These are phyloP conservation scores for Piloderma croceum DNA, from an alignment of 768 basidiomycete genomes.

Conservation along the genomic window DNA sequence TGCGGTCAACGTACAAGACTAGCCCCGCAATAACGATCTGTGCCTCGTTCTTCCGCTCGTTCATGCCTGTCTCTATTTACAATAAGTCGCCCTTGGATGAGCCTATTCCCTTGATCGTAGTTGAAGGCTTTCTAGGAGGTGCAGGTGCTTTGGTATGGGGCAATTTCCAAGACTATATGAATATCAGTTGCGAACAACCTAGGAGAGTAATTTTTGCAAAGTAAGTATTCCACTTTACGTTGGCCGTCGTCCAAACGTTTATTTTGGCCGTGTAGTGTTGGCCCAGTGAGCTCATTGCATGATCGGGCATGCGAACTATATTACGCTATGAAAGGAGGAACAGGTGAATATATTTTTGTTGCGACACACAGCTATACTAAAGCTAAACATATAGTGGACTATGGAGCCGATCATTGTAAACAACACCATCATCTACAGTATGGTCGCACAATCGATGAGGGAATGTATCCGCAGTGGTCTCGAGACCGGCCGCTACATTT, in stretches of 20 bases:
- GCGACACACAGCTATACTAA: not conserved
- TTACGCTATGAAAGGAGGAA: constrained; percentile 41
- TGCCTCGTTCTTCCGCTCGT: too few species aligned
- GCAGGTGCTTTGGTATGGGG: constrained; percentile 37
- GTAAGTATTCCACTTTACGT: constrained; percentile 13
- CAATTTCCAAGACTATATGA: constrained; percentile 29
- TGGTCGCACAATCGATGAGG: constrained; percentile 34
- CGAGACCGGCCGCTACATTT: constrained; percentile 40
- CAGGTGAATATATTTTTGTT: constrained; percentile 21
- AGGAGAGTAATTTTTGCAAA: constrained; percentile 26
- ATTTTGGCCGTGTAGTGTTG: constrained; percentile 28
- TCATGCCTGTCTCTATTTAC: too few species aligned
- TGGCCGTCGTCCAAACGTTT: not conserved
- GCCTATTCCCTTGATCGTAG: constrained; percentile 37
- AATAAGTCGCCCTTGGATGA: too few species aligned
- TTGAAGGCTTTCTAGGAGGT: constrained; percentile 42
- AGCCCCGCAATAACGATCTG: too few species aligned
- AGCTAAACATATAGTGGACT: constrained; percentile 33
- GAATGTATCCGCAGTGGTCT: constrained; percentile 45
- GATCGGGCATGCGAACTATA: constrained; percentile 50
- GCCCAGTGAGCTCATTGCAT: constrained; percentile 47
- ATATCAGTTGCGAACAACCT: constrained; percentile 8
- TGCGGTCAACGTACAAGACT: too few species aligned
- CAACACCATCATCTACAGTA: constrained; percentile 34
- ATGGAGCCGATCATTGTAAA: constrained; percentile 39